Evolutionary conservation across 805 yeast genomes (phyloP).

Genomic region (Middelhovenomyces tepae): DNA sequence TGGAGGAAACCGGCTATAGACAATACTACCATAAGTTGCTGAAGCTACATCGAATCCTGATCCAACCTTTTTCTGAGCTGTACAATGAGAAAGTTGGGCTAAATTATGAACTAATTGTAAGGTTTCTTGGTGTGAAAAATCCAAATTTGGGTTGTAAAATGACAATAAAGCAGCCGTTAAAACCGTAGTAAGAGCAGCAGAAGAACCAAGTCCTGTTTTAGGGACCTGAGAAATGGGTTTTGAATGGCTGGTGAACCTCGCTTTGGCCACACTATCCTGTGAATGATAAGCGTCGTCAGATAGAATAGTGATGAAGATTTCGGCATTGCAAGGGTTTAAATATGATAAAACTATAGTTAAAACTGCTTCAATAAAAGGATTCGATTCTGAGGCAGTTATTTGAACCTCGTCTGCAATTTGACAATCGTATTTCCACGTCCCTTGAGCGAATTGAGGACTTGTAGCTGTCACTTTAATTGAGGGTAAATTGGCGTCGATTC

Average conservation of each 20-base stretch:
- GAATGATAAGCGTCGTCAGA: constrained; percentile 91
- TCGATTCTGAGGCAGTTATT: constrained; percentile 23
- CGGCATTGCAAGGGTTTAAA: constrained; percentile 28
- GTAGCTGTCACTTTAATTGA: constrained; percentile 34
- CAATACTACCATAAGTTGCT: constrained; percentile 84
- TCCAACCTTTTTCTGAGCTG: constrained; percentile 91
- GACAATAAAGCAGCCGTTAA: constrained; percentile 61
- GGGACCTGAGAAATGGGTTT: constrained; percentile 61
- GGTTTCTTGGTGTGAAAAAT: constrained; percentile 18
- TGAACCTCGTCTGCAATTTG: not conserved
- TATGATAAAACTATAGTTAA: constrained; percentile 49
- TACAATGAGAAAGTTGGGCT: constrained; percentile 84
- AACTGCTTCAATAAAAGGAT: constrained; percentile 71
- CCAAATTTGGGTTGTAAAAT: constrained; percentile 32
- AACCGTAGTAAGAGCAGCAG: constrained; percentile 86
- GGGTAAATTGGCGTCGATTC: constrained; percentile 6
- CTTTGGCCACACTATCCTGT: constrained; percentile 28
- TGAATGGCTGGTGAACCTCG: constrained; percentile 50
- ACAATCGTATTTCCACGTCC: constrained; percentile 54
- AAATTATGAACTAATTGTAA: constrained; percentile 58
- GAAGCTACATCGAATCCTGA: constrained; percentile 97
- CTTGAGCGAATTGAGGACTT: constrained; percentile 73
- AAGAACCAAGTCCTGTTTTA: constrained; percentile 92
- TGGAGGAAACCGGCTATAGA: constrained; percentile 70
- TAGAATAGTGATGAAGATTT: constrained; percentile 49